These are phyloP conservation scores for Tuber brumale DNA, from an alignment of 495 filamentous ascomycete genomes.

Conservation along the genomic window DNA sequence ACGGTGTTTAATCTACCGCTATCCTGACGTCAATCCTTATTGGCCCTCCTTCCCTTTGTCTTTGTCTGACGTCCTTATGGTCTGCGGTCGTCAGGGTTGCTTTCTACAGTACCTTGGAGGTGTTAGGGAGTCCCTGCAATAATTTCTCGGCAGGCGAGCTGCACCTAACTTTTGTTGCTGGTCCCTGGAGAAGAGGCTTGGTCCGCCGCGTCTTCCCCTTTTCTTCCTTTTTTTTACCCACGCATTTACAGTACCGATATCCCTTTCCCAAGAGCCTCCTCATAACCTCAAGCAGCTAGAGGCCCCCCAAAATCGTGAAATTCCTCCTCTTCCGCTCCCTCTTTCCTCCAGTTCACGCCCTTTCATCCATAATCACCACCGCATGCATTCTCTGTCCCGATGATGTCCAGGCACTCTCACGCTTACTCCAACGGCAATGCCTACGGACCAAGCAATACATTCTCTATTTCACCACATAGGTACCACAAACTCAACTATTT, in stretches of 20 bases:
- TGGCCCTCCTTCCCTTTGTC: neutral
- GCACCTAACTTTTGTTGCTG: neutral
- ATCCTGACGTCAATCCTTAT: neutral
- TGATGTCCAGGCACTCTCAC: constrained; percentile 45
- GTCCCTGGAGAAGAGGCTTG: neutral
- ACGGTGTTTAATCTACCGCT: neutral
- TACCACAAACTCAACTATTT: constrained; percentile 43
- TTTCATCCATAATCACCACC: constrained; percentile 6
- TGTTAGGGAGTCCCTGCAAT: neutral
- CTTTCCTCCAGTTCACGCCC: neutral
- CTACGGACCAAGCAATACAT: constrained; percentile 57
- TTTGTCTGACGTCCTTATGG: neutral
- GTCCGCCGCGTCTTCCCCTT: constrained; percentile 1
- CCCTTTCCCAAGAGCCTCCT: neutral
- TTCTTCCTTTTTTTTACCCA: neutral
- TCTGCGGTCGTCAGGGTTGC: neutral
- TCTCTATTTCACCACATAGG: constrained; percentile 87
- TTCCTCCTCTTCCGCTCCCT: neutral
- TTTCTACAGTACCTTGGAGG: neutral
- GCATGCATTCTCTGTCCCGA: constrained; percentile 35
- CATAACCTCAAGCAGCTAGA: neutral
- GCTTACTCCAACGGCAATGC: constrained; percentile 74
- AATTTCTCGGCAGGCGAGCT: neutral
- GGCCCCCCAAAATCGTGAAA: neutral
- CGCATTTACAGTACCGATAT: neutral